Percentiles rank a stretch among this genome's conserved stretches.
phyloP scores from a whole-genome alignment of 2,329 filamentous ascomycete species.

The Leptographium radiaticola region DNA sequence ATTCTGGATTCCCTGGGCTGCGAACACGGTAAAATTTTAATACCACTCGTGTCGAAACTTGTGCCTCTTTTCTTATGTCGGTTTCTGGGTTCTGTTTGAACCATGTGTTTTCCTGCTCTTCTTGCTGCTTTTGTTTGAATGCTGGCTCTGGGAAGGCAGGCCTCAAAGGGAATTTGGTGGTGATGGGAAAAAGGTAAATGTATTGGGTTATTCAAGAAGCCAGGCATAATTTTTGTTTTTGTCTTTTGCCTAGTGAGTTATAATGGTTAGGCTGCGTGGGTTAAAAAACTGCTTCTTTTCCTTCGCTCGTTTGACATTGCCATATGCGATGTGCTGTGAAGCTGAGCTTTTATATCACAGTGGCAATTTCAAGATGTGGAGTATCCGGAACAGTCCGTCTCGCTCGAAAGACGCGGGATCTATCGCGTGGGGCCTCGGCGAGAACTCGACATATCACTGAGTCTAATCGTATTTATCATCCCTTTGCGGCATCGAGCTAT shows the following conservation, averaged over 20 bases:
- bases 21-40: neutral
- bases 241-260: neutral
- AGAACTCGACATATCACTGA: no score
- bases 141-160: slow-evolving; percentile 8
- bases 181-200: slow-evolving; percentile 8
- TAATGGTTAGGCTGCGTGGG: neutral
- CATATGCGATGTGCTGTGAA: neutral
- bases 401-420: no score
- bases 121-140: slow-evolving; percentile 1
- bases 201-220: slow-evolving; percentile 4
- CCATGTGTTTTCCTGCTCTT: neutral
- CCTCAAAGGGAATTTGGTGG: slow-evolving; percentile 6
- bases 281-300: neutral
- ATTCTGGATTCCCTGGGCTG: neutral
- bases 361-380: no score
- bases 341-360: no score
- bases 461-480: no score
- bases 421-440: no score
- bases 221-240: slow-evolving; percentile 5
- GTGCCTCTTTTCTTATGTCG: neutral
- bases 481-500: no score
- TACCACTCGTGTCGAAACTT: neutral
- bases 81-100: neutral
- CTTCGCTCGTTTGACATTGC: neutral
- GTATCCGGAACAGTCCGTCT: no score